phyloP scores from a whole-genome alignment of 1,284 basidiomycete genomes.

The Sparassis latifolia region DNA sequence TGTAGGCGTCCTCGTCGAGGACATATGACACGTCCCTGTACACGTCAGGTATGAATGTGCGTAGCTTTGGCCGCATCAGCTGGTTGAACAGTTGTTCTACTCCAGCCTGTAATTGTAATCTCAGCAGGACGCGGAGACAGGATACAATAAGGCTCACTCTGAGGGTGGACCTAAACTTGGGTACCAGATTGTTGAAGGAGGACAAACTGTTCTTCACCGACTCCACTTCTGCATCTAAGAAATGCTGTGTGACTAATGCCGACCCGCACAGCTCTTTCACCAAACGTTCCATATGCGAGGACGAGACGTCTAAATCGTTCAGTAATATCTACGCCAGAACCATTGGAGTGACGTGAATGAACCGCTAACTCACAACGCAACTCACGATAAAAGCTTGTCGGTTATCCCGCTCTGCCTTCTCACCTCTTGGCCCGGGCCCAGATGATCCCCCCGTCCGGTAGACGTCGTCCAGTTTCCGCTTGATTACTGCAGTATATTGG shows the following conservation, averaged over 20 bases:
- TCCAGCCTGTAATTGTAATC: slow-evolving; percentile 49
- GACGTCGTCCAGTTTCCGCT: slow-evolving; percentile 82
- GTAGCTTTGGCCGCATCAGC: slow-evolving; percentile 78
- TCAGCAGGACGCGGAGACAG: neutral
- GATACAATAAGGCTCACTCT: slow-evolving; percentile 42
- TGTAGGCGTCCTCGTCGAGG: slow-evolving; percentile 84
- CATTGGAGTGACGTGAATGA: neutral
- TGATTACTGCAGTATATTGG: slow-evolving; percentile 75
- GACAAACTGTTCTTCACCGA: slow-evolving; percentile 40
- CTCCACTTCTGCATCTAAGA: slow-evolving; percentile 53
- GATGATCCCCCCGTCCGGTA: slow-evolving; percentile 49
- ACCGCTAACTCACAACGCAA: slow-evolving; percentile 8
- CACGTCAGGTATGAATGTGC: slow-evolving; percentile 79
- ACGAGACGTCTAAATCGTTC: slow-evolving; percentile 86
- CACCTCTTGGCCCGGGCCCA: slow-evolving; percentile 42
- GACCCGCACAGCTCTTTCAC: slow-evolving; percentile 61
- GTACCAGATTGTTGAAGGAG: slow-evolving; percentile 45
- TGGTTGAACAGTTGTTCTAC: slow-evolving; percentile 95
- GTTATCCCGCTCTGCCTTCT: slow-evolving; percentile 75
- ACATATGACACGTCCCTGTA: slow-evolving; percentile 88
- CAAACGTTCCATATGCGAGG: slow-evolving; percentile 80
- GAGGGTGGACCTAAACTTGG: slow-evolving; percentile 64
- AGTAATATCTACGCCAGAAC: slow-evolving; percentile 59
- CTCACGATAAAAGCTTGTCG: slow-evolving; percentile 76
- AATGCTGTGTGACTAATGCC: slow-evolving; percentile 61